phyloP scores from a whole-genome alignment of 305 asterid genomes.

The Fraxinus platypoda region DNA sequence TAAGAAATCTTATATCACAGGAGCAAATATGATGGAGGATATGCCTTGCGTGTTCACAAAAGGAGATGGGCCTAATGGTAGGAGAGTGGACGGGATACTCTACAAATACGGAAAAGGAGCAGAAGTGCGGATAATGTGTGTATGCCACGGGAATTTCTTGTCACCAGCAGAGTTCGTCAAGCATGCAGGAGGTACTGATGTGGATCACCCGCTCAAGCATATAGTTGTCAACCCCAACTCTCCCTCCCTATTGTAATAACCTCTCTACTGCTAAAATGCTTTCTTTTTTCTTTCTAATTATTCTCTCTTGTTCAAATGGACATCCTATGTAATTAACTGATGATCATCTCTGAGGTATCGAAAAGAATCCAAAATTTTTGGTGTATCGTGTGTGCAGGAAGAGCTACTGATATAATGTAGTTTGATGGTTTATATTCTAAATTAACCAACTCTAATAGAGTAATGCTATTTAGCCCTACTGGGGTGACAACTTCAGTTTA shows the following conservation, averaged over 20 bases:
- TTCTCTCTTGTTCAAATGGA: background rate
- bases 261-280: background rate
- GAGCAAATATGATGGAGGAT: conserved; percentile 28
- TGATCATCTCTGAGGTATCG: background rate
- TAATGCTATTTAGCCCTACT: background rate
- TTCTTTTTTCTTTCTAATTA: background rate
- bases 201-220: conserved; percentile 63
- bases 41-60: conserved; percentile 64
- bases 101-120: conserved; percentile 63
- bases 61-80: conserved; percentile 46
- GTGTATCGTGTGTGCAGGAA: background rate
- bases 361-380: background rate
- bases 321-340: background rate
- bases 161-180: conserved; percentile 72
- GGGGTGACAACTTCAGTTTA: too few species aligned
- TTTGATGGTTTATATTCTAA: background rate
- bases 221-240: conserved; percentile 53
- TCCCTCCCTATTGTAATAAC: conserved; percentile 16
- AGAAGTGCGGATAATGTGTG: conserved; percentile 62
- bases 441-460: background rate
- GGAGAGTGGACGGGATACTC: conserved; percentile 60
- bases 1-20: background rate
- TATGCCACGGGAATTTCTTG: conserved; percentile 68
- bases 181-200: conserved; percentile 71
- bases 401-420: background rate